Evolutionary conservation across 1,139 yeast genomes (phyloP).

Genomic region (Protomyces inundatus): DNA sequence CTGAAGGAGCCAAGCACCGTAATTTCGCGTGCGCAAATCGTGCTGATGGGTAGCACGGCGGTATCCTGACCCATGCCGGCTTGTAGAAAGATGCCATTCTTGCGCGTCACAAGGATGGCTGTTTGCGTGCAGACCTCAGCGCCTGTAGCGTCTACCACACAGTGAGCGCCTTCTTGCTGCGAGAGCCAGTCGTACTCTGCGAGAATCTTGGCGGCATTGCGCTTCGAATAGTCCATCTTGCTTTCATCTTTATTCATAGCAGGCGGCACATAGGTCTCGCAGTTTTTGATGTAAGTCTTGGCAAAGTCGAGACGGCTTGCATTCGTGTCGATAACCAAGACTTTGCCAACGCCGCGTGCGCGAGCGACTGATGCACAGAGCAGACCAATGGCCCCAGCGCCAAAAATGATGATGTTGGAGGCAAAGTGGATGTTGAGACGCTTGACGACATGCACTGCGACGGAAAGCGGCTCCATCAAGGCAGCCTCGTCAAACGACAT

Average conservation of each 20-base stretch:
- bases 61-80: conserved; percentile 61
- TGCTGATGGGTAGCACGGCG: conserved; percentile 68
- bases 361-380: conserved; percentile 68
- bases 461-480: conserved; percentile 73
- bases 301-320: conserved; percentile 48
- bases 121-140: conserved; percentile 63
- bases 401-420: conserved; percentile 64
- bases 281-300: conserved; percentile 35
- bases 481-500: conserved; percentile 79
- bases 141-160: conserved; percentile 69
- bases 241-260: conserved; percentile 29
- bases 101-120: conserved; percentile 54
- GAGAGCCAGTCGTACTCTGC: conserved; percentile 37
- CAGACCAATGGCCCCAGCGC: conserved; percentile 85
- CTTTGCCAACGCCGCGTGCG: conserved; percentile 65
- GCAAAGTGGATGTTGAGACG: conserved; percentile 58
- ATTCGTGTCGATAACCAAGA: conserved; percentile 56
- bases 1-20: conserved; percentile 68
- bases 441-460: conserved; percentile 73
- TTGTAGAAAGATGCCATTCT: conserved; percentile 66
- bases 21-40: conserved; percentile 64
- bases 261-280: conserved; percentile 54
- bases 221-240: conserved; percentile 35
- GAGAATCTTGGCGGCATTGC: conserved; percentile 40
- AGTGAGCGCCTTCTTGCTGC: conserved; percentile 51